Conservation (phyloP, 1,284 basidiomycete species). For the Tylopilus orsonianus region DNA sequence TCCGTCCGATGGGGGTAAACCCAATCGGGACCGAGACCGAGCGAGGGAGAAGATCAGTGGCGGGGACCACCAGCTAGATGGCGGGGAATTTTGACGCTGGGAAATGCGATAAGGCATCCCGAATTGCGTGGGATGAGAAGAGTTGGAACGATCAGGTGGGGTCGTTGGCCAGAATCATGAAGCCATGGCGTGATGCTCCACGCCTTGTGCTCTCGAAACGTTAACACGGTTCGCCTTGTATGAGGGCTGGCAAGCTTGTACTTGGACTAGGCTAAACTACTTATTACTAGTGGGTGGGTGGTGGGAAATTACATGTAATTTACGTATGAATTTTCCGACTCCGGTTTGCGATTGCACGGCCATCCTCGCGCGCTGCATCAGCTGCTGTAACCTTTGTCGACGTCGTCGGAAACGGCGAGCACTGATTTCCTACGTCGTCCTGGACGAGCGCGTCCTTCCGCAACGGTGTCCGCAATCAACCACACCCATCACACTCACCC, state of each 20-base stretch:
- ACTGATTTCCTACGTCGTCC: conserved; percentile 3
- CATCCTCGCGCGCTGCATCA: conserved; percentile 1
- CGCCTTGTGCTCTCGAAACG: not conserved
- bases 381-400: conserved; percentile 11
- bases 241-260: too few relatives aligned
- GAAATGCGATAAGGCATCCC: not conserved
- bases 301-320: conserved; percentile 18
- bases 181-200: not conserved
- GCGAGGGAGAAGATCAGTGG: not conserved
- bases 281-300: too few relatives aligned
- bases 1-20: not conserved
- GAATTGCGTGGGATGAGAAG: not conserved
- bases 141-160: not conserved
- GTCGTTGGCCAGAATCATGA: too few relatives aligned
- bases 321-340: conserved; percentile 32
- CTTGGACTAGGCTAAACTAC: too few relatives aligned
- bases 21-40: not conserved
- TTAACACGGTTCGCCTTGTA: not conserved
- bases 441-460: conserved; percentile 14
- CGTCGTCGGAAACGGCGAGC: conserved; percentile 23
- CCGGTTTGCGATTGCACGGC: conserved; percentile 25
- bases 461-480: conserved; percentile 33
- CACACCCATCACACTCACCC: conserved; percentile 19
- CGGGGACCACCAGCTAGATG: too few relatives aligned
- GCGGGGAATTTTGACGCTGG: too few relatives aligned